These are phyloP conservation scores for Drechslera avenae DNA, from an alignment of 2,329 filamentous ascomycete genomes.

Conservation along the genomic window DNA sequence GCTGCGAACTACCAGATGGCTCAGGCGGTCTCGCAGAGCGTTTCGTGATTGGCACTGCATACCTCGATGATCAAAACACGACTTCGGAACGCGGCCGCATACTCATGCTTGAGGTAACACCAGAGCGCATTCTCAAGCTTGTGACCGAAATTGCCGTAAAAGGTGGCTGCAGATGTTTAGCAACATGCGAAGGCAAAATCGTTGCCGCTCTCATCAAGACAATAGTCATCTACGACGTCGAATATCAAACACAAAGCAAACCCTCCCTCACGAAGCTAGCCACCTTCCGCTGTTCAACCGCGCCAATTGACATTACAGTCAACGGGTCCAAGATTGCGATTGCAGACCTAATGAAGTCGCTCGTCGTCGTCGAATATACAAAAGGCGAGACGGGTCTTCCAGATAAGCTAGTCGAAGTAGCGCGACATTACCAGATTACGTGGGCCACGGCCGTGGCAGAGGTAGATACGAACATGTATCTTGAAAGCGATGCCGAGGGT, in stretches of 20 bases:
- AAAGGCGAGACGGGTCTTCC: conserved; percentile 62
- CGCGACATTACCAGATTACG: conserved; percentile 77
- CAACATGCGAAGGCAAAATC: conserved; percentile 72
- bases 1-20: conserved; percentile 70
- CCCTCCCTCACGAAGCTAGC: conserved; percentile 70
- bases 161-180: conserved; percentile 80
- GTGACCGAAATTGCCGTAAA: conserved; percentile 72
- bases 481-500: conserved; percentile 84
- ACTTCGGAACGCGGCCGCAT: conserved; percentile 71
- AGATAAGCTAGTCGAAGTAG: conserved; percentile 72
- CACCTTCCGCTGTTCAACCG: conserved; percentile 79
- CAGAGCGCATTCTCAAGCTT: conserved; percentile 72
- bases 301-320: conserved; percentile 80
- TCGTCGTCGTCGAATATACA: conserved; percentile 76
- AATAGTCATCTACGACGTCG: conserved; percentile 63
- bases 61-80: conserved; percentile 65
- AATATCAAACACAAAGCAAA: conserved; percentile 60
- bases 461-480: conserved; percentile 73
- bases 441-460: conserved; percentile 82
- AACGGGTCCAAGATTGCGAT: conserved; percentile 78
- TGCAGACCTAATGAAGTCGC: conserved; percentile 91
- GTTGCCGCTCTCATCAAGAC: conserved; percentile 91
- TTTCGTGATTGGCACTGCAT: conserved; percentile 91
- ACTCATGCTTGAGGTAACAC: conserved; percentile 80
- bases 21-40: conserved; percentile 67